Evolutionary conservation across 1,139 yeast genomes (phyloP).

Genomic region (Maudiozyma humilis): DNA sequence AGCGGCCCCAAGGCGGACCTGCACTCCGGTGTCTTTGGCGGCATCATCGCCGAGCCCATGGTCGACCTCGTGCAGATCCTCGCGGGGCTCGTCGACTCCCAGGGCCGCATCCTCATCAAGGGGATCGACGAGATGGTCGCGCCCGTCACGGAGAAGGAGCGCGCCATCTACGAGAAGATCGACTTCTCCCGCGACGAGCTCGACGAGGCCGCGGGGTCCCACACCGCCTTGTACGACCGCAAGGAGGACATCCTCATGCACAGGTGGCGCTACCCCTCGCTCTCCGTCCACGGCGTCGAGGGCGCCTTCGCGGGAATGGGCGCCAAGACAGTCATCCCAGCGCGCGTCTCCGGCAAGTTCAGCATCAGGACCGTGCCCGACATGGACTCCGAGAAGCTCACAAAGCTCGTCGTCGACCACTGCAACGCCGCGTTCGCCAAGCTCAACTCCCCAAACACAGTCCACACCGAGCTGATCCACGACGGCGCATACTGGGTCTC

Average conservation of each 20-base stretch:
- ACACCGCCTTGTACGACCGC: conserved; percentile 67
- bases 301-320: conserved; percentile 95
- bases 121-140: conserved; percentile 94
- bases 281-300: conserved; percentile 92
- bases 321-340: conserved; percentile 96
- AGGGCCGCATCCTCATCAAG: conserved; percentile 77
- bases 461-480: conserved; percentile 71
- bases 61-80: conserved; percentile 77
- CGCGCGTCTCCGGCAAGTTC: conserved; percentile 88
- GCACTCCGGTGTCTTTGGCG: conserved; percentile 97
- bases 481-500: conserved; percentile 96
- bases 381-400: conserved; percentile 73
- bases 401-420: conserved; percentile 65
- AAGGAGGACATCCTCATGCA: conserved; percentile 87
- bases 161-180: conserved; percentile 68
- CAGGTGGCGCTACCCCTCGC: conserved; percentile 97
- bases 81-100: conserved; percentile 64
- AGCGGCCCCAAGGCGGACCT: conserved; percentile 94
- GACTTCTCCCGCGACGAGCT: conserved; percentile 80
- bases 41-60: conserved; percentile 96
- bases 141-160: conserved; percentile 76
- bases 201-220: conserved; percentile 80
- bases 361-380: conserved; percentile 95
- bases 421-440: conserved; percentile 56
- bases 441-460: conserved; percentile 67